Conservation (phyloP, 768 basidiomycete genomes). For the Cystofilobasidium ferigula region DNA sequence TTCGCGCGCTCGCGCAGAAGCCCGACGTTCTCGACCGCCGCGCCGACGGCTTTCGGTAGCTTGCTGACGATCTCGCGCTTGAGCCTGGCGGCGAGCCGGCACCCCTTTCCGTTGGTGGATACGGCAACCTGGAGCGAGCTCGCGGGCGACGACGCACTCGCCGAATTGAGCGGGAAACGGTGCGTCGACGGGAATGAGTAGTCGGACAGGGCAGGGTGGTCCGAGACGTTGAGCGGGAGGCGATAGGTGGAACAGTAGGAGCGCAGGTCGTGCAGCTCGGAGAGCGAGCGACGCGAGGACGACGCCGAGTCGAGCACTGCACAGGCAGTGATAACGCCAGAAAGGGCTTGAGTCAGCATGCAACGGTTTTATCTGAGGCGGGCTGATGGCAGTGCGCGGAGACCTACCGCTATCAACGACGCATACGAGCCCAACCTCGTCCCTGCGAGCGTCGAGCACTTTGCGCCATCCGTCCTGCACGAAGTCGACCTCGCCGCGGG, state of each 20-base stretch:
- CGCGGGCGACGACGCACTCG: slow-evolving; percentile 27
- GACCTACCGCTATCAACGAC: slow-evolving; percentile 54
- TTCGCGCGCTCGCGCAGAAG: slow-evolving; percentile 45
- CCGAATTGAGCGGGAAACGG: slow-evolving; percentile 51
- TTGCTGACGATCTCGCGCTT: slow-evolving; percentile 68
- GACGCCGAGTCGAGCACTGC: slow-evolving; percentile 42
- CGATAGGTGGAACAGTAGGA: slow-evolving; percentile 47
- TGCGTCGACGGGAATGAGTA: slow-evolving; percentile 79
- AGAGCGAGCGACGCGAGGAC: slow-evolving; percentile 40
- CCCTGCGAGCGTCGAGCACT: neutral
- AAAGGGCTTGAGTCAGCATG: neutral
- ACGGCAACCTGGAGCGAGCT: slow-evolving; percentile 52
- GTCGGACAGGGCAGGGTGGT: slow-evolving; percentile 74
- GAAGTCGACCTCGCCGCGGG: slow-evolving; percentile 36
- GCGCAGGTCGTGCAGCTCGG: slow-evolving; percentile 53
- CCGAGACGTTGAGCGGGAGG: slow-evolving; percentile 75
- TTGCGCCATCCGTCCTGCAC: neutral
- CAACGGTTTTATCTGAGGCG: neutral
- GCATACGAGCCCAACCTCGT: slow-evolving; percentile 50
- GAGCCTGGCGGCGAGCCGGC: slow-evolving; percentile 67
- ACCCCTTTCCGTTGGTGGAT: slow-evolving; percentile 85
- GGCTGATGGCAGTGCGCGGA: no score
- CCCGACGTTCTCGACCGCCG: slow-evolving; percentile 64
- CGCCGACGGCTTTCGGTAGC: slow-evolving; percentile 61
- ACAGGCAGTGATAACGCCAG: slow-evolving; percentile 4